phyloP scores from a whole-genome alignment of 2,329 filamentous ascomycete species.

The Cladosporium austrohemisphaericum region DNA sequence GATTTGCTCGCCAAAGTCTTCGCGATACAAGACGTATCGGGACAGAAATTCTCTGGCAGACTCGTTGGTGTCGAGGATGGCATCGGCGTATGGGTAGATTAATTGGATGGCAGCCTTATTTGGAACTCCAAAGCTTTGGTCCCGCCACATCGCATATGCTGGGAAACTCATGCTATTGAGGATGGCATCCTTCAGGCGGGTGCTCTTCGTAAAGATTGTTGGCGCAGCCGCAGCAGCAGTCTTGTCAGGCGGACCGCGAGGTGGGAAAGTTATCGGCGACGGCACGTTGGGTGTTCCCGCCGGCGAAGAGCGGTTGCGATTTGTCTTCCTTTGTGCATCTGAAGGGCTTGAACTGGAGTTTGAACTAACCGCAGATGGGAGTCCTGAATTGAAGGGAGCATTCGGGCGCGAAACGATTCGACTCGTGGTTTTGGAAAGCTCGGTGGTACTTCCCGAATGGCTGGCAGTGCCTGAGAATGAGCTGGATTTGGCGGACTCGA shows the following conservation, averaged over 20 bases:
- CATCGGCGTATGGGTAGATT: slow-evolving; percentile 31
- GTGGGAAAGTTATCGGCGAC: slow-evolving; percentile 63
- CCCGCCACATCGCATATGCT: slow-evolving; percentile 74
- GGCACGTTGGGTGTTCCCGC: slow-evolving; percentile 40
- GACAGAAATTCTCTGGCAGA: slow-evolving; percentile 51
- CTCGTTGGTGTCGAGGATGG: slow-evolving; percentile 35
- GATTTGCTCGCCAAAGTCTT: slow-evolving; percentile 61
- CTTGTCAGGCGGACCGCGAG: slow-evolving; percentile 61
- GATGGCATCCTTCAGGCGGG: slow-evolving; percentile 71
- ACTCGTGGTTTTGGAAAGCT: slow-evolving; percentile 30
- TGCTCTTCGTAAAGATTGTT: slow-evolving; percentile 68
- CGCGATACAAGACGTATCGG: slow-evolving; percentile 60
- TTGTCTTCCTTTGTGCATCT: slow-evolving; percentile 8
- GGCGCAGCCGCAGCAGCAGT: slow-evolving; percentile 55
- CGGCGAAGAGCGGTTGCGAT: slow-evolving; percentile 11
- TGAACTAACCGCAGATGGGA: slow-evolving; percentile 37
- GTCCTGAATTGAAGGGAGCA: slow-evolving; percentile 33
- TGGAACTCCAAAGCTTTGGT: slow-evolving; percentile 68
- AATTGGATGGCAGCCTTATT: slow-evolving; percentile 59
- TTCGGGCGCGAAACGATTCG: slow-evolving; percentile 42
- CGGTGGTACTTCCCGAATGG: slow-evolving; percentile 17
- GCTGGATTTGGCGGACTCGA: neutral
- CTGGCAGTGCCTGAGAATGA: slow-evolving; percentile 1
- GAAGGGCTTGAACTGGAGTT: slow-evolving; percentile 33
- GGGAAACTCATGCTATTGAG: slow-evolving; percentile 72